phyloP scores from a whole-genome alignment of 257 asterid genomes.

The Salvia rosmarinus region DNA sequence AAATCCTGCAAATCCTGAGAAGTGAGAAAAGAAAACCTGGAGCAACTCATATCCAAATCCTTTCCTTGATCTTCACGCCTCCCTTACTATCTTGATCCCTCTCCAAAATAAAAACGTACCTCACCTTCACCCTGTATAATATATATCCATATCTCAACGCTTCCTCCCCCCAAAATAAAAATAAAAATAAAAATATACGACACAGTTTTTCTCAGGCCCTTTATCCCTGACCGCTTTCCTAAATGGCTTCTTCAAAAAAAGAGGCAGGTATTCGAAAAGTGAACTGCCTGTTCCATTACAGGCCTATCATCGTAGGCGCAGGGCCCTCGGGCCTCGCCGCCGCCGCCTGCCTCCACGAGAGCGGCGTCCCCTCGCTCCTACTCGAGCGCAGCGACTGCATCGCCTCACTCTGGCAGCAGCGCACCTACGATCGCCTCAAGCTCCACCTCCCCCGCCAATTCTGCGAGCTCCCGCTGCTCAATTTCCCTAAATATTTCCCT shows the following conservation, averaged over 20 bases:
- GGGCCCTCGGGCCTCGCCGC: slow-evolving; percentile 95
- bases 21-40: slow-evolving; percentile 51
- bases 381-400: slow-evolving; percentile 80
- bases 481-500: slow-evolving; percentile 65
- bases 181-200: neutral
- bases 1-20: slow-evolving; percentile 34
- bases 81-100: no score
- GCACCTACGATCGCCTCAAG: slow-evolving; percentile 79
- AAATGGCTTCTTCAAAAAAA: slow-evolving; percentile 49
- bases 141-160: slow-evolving; percentile 41
- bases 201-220: neutral
- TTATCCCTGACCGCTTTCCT: neutral
- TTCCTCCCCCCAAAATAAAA: neutral
- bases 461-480: slow-evolving; percentile 65
- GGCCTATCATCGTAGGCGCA: slow-evolving; percentile 86
- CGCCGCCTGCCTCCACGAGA: slow-evolving; percentile 73
- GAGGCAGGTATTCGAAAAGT: neutral
- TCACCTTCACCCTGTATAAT: no score
- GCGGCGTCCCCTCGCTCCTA: slow-evolving; percentile 62
- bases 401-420: slow-evolving; percentile 79
- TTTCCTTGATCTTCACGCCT: slow-evolving; percentile 61
- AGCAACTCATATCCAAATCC: slow-evolving; percentile 59
- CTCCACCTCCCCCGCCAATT: slow-evolving; percentile 82
- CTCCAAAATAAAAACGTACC: no score
- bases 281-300: slow-evolving; percentile 35